Conservation (phyloP, 495 filamentous ascomycete genomes). For the Aspergillus mulundensis region DNA sequence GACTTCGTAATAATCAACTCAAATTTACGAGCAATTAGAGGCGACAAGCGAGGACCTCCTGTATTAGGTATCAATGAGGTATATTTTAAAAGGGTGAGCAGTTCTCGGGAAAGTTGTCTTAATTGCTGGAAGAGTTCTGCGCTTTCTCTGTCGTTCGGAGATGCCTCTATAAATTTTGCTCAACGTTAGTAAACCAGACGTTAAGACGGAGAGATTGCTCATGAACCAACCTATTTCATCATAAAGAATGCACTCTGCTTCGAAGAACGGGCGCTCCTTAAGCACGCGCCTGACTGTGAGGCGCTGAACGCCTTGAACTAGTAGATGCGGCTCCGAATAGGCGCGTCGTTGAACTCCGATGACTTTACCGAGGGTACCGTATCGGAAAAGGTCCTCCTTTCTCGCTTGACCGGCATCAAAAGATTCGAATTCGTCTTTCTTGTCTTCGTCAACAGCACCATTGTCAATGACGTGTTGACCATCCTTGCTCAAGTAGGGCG, state of each 20-base stretch:
- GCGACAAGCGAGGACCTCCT: conserved; percentile 59
- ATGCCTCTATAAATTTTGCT: conserved; percentile 28
- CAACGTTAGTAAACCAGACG: conserved; percentile 10
- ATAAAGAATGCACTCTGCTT: conserved; percentile 64
- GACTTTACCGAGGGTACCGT: conserved; percentile 76
- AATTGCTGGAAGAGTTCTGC: conserved; percentile 71
- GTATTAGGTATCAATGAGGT: conserved; percentile 67
- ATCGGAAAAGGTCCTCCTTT: conserved; percentile 70
- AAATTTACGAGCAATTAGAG: conserved; percentile 76
- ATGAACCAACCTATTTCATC: conserved; percentile 54
- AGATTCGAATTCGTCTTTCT: conserved; percentile 36
- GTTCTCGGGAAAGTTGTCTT: conserved; percentile 76
- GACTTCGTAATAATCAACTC: conserved; percentile 81
- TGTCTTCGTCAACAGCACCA: conserved; percentile 34
- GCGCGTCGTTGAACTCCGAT: conserved; percentile 76
- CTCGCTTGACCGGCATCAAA: conserved; percentile 56
- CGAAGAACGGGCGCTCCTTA: conserved; percentile 79
- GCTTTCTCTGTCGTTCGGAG: conserved; percentile 51
- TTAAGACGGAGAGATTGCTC: conserved; percentile 15
- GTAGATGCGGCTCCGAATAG: conserved; percentile 70
- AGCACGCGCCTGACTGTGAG: conserved; percentile 70
- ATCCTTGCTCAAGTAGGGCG: conserved; percentile 60
- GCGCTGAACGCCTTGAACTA: conserved; percentile 80
- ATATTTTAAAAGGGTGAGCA: conserved; percentile 72
- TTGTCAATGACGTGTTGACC: conserved; percentile 67